Base-by-base conservation (phyloP, 2,329 filamentous ascomycete genomes). In the Stachybotrys chlorohalonatus region DNA sequence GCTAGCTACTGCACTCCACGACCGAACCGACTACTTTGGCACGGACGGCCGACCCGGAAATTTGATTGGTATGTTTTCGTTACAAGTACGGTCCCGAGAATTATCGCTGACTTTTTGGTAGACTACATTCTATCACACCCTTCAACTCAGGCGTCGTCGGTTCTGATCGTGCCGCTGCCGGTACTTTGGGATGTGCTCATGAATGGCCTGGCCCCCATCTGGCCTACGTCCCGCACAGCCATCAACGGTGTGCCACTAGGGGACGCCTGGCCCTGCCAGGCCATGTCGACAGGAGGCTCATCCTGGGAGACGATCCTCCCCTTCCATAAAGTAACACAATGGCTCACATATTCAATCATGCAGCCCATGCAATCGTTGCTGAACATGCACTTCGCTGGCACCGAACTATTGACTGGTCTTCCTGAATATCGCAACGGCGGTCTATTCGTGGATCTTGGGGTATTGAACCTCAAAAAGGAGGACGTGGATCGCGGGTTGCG, bases 401-500 rank as follows among this genome's bases (percentile, higher is more conserved):
- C 84, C 1, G 89, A 95, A 57, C 79, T 95, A 7, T 78, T 95
- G 60, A 96, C 92, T 0, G 92, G 90, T 24, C 76, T 96, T 4
- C 91, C 92, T 0, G 92, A 96, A 68, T 96, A 96, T 68, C 84
- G 92, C 55, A 96, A 96, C 63, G 92, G 92, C 48, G 92, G 92
- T 11, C 77, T 96, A 3, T 85, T 96, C 57, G 85, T 96, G 57
- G 83, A 96, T 65, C 85, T 91, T 36, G 91, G 90, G 2, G 81
- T 96, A 4, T 69, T 96, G 56, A 90, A 81, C 0, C 73, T 96
- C 47, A 94, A 93, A 67, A 72, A 79, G 2, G 76, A 80, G 4
- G 89, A 93, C 57, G 72, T 78, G 56, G 79, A 88, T 63, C 82
- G 88, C 31, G 91, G 91, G 2, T 70, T 95, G 24, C 77, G 83